phyloP scores from a whole-genome alignment of 305 asterid genomes.

The Fraxinus sp. region DNA sequence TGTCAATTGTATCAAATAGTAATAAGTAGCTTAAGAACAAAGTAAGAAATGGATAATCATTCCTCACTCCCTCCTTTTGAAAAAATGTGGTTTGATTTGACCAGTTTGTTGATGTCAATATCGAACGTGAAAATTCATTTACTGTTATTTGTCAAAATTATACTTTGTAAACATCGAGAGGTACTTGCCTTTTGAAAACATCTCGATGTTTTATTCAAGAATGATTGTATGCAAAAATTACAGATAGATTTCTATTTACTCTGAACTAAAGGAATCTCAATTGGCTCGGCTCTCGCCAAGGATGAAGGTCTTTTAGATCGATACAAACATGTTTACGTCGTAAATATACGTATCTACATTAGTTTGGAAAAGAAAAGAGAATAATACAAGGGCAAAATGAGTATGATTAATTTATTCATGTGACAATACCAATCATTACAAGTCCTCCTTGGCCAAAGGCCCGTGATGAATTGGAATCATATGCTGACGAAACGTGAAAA shows the following conservation, averaged over 20 bases:
- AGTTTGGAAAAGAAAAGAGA: neutral
- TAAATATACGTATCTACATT: no score
- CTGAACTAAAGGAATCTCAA: neutral
- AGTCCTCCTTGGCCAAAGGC: neutral
- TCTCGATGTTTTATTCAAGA: neutral
- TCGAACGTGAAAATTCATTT: neutral
- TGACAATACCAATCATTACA: constrained; percentile 13
- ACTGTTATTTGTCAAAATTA: neutral
- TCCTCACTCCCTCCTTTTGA: constrained; percentile 19
- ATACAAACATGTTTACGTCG: neutral
- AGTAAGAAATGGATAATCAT: constrained; percentile 36
- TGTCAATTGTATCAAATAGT: constrained; percentile 11
- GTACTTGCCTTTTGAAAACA: neutral
- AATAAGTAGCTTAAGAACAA: constrained; percentile 41
- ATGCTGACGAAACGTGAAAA: neutral
- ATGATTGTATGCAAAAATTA: neutral
- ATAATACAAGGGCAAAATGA: constrained; percentile 4
- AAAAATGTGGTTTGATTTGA: constrained; percentile 27
- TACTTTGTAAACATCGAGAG: neutral
- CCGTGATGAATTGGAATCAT: constrained; percentile 2
- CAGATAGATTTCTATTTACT: neutral
- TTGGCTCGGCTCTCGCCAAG: neutral
- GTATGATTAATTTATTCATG: constrained; percentile 12
- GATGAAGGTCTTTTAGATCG: neutral
- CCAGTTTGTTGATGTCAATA: neutral